Conservation (phyloP, 2,329 filamentous ascomycete genomes). For the Lachnellula willkommii region DNA sequence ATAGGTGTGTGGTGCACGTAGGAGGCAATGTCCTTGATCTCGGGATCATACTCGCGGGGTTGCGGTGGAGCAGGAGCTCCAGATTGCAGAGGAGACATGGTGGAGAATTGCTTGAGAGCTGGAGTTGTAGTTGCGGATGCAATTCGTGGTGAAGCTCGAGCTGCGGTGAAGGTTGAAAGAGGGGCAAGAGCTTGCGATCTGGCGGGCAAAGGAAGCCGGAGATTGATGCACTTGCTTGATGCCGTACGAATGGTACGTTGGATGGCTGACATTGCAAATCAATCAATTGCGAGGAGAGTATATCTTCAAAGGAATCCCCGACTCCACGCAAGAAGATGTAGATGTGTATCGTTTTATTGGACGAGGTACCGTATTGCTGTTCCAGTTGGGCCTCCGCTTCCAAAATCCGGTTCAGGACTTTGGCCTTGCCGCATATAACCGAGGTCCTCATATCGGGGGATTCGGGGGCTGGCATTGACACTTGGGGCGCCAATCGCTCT, state of each 20-base stretch:
- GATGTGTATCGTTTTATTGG: too few relatives aligned
- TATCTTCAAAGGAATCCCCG: not conserved
- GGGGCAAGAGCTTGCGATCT: slow-evolving; percentile 26
- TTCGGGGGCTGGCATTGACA: too few relatives aligned
- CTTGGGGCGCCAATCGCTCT: too few relatives aligned
- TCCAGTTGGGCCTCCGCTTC: too few relatives aligned
- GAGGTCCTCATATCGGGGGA: too few relatives aligned
- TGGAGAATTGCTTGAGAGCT: slow-evolving; percentile 30
- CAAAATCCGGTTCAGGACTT: too few relatives aligned
- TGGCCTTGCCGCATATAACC: too few relatives aligned
- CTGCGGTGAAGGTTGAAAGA: slow-evolving; percentile 17
- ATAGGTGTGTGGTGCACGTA: slow-evolving; percentile 93
- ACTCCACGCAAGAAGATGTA: too few relatives aligned
- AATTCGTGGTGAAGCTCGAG: slow-evolving; percentile 19
- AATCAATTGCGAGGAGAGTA: slow-evolving; percentile 6
- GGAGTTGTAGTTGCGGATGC: not conserved
- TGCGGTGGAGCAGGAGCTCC: slow-evolving; percentile 46
- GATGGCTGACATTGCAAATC: slow-evolving; percentile 28
- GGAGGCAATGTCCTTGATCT: slow-evolving; percentile 90
- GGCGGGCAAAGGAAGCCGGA: slow-evolving; percentile 23
- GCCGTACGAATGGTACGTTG: slow-evolving; percentile 28
- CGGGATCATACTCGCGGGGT: slow-evolving; percentile 70
- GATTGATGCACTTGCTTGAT: slow-evolving; percentile 21
- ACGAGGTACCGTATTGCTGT: too few relatives aligned
- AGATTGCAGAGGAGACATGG: slow-evolving; percentile 33